phyloP scores from a whole-genome alignment of 1,139 yeast species.

The Martiniozyma asiatica region DNA sequence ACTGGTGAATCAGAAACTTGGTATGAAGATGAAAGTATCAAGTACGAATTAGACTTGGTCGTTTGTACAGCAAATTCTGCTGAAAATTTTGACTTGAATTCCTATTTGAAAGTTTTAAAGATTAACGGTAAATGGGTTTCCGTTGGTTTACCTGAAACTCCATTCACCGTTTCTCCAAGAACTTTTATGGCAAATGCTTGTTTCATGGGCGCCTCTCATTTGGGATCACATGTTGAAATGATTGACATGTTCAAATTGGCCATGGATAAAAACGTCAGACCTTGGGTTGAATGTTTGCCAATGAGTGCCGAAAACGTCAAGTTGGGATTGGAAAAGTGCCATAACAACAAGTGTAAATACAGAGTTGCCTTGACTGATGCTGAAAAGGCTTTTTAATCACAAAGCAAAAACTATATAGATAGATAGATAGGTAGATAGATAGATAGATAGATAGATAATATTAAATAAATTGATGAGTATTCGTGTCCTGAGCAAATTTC shows the following conservation, averaged over 20 bases:
- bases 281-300: conserved; percentile 49
- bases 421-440: no score
- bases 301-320: conserved; percentile 36
- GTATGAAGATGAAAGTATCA: conserved; percentile 15
- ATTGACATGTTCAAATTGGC: conserved; percentile 44
- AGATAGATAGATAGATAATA: no score
- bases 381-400: conserved; percentile 33
- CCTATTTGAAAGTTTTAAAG: conserved; percentile 26
- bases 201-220: conserved; percentile 30
- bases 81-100: conserved; percentile 26
- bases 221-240: conserved; percentile 40
- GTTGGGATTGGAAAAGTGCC: conserved; percentile 38
- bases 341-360: conserved; percentile 46
- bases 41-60: conserved; percentile 32
- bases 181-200: conserved; percentile 27
- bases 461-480: no score
- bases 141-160: conserved; percentile 40
- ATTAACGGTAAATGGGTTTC: conserved; percentile 39
- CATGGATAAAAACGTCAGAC: conserved; percentile 36
- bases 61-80: conserved; percentile 41
- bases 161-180: conserved; percentile 24
- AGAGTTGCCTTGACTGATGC: conserved; percentile 50
- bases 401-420: no score
- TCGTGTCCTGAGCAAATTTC: no score
- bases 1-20: conserved; percentile 32